Base-by-base conservation (phyloP, 768 basidiomycete genomes). In the Pisolithus albus region DNA sequence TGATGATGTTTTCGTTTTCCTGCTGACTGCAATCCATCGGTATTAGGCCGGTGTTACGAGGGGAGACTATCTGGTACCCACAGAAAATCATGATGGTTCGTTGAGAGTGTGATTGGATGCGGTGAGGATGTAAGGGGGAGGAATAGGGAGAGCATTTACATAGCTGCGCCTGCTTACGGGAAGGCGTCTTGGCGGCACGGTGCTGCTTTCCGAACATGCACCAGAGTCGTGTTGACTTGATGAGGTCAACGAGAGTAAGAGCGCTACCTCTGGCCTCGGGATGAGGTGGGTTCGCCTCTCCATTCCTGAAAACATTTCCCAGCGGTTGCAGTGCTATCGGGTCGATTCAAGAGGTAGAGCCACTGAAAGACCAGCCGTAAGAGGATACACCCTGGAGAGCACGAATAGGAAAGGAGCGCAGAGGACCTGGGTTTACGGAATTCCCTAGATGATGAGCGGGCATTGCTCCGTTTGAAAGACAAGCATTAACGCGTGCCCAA, bases 191-290 rank as follows among this genome's bases (percentile, higher is more conserved):
- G 56, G 49, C 45, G 56, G 40, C 52, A 49, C 56, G 53, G 56
- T 51, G 51, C 56, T 52, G 53, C 56, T 48, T 49, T 47, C 54
- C 50, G 56, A 57, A 51, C 66, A 67, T 67, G 66, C 66, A 63
- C 39, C 54, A 55, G 57, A 57, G 62, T 64, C 67, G 66, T 67
- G 66, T 69, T 54, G 37, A 46, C 49, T 26, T 48, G 52, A 60
- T 66, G 64, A 61, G 64, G 64, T 65, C 60, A 65, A 41, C 52
- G 53, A 52, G 53, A 42, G 42, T 46, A 46, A 39, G 44, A 34
- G 49, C 36, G 18, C 52, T 49, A 61, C 59, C 62, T 57, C 62
- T 49, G 47, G 16, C 41, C 51, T 51, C 52, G 59, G 15, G 15
- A 11, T 63, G 46, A 56, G 43, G 53, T 36, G 24, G 46, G 50